phyloP scores from a whole-genome alignment of 176 grass and related monocot species.

The Hsuehochloa calcarea region DNA sequence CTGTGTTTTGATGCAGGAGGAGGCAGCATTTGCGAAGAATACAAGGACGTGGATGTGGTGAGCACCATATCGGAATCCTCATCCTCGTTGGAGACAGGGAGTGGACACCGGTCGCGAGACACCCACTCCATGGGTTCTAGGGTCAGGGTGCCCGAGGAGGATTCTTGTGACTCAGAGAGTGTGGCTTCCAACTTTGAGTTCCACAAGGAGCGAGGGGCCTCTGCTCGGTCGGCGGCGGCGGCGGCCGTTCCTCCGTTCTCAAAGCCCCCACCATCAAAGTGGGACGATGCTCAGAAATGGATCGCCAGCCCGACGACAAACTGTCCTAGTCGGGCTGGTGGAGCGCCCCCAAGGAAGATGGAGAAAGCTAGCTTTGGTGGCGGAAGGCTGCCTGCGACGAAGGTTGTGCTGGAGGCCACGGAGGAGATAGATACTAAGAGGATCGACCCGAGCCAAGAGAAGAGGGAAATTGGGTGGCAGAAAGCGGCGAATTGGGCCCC shows the following conservation, averaged over 20 bases:
- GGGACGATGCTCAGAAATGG: slow-evolving; percentile 98
- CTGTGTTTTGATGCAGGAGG: slow-evolving; percentile 42
- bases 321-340: slow-evolving; percentile 34
- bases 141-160: slow-evolving; percentile 59
- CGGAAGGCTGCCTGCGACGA: slow-evolving; percentile 50
- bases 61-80: slow-evolving; percentile 62
- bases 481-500: slow-evolving; percentile 52
- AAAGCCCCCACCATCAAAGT: slow-evolving; percentile 84
- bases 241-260: slow-evolving; percentile 61
- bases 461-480: slow-evolving; percentile 64
- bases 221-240: slow-evolving; percentile 8
- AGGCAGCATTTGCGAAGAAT: slow-evolving; percentile 51
- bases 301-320: slow-evolving; percentile 79
- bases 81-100: slow-evolving; percentile 46
- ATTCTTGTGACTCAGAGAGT: slow-evolving; percentile 77
- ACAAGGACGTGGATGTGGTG: slow-evolving; percentile 88
- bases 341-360: slow-evolving; percentile 44
- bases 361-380: slow-evolving; percentile 42
- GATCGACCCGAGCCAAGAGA: slow-evolving; percentile 70
- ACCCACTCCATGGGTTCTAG: slow-evolving; percentile 37
- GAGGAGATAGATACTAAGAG: slow-evolving; percentile 93
- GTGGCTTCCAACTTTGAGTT: slow-evolving; percentile 88
- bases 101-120: slow-evolving; percentile 40
- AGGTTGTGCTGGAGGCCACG: slow-evolving; percentile 75
- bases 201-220: slow-evolving; percentile 57